Percentiles rank a stretch among this genome's conserved stretches.
Conservation (phyloP, 2,329 filamentous ascomycete genomes). For the Calonectria pteridis region DNA sequence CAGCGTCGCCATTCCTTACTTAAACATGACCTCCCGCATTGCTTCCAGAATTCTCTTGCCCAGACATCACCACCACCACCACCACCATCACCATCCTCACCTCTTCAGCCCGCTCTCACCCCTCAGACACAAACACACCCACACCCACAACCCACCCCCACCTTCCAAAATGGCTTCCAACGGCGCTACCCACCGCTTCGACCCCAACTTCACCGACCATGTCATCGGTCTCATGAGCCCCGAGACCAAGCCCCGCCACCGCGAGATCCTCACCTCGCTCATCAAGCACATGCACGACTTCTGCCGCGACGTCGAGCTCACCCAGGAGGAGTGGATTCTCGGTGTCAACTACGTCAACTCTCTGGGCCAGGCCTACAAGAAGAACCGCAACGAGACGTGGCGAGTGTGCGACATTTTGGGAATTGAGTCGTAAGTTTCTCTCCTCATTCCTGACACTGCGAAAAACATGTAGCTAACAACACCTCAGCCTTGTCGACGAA, state of each 20-base stretch:
- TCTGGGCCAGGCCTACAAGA: constrained; percentile 76
- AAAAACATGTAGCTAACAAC: background rate
- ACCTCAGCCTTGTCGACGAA: constrained; percentile 66
- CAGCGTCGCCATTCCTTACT: background rate
- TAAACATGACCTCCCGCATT: constrained; percentile 8
- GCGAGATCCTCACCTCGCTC: constrained; percentile 72
- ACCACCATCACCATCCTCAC: background rate
- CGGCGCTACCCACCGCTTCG: constrained; percentile 61
- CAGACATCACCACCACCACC: background rate
- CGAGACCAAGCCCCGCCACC: constrained; percentile 73
- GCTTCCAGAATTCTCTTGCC: background rate
- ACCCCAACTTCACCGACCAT: constrained; percentile 81
- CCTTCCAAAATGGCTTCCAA: constrained; percentile 22
- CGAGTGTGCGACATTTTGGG: constrained; percentile 80
- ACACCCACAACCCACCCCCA: background rate
- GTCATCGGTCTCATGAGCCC: constrained; percentile 81
- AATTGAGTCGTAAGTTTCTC: constrained; percentile 72
- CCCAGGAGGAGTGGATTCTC: constrained; percentile 80
- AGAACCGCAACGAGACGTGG: constrained; percentile 80
- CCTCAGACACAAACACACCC: background rate
- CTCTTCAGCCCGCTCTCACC: background rate
- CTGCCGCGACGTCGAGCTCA: constrained; percentile 81
- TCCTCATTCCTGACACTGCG: too few relatives aligned
- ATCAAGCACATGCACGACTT: constrained; percentile 84
- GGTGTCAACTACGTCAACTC: constrained; percentile 82